Percentiles rank a stretch among this genome's conserved stretches.
phyloP scores from a whole-genome alignment of 192 early-diverging fungal genomes.

The Coemansia sp. region DNA sequence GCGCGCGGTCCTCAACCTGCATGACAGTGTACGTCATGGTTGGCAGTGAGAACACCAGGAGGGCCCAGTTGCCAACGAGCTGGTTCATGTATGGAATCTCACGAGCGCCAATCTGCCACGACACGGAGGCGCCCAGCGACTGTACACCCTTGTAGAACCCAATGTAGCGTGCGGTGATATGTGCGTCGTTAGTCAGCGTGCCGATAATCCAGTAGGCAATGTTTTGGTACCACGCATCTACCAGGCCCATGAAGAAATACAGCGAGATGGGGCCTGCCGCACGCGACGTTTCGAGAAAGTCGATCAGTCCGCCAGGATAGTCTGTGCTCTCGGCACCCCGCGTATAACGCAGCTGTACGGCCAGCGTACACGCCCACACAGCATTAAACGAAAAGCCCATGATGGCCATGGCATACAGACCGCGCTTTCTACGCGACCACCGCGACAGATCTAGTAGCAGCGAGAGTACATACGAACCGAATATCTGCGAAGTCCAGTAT shows the following conservation, averaged over 20 bases:
- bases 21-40: conserved; percentile 34
- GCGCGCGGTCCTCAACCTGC: conserved; percentile 32
- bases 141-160: conserved; percentile 87
- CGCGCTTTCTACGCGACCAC: conserved; percentile 61
- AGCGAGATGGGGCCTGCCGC: conserved; percentile 61
- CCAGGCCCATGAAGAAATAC: conserved; percentile 73
- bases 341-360: conserved; percentile 58
- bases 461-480: conserved; percentile 64
- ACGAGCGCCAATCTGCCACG: conserved; percentile 64
- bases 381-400: conserved; percentile 43
- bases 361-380: conserved; percentile 60
- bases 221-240: conserved; percentile 78
- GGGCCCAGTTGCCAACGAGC: conserved; percentile 44
- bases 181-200: conserved; percentile 74
- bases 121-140: conserved; percentile 65
- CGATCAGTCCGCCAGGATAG: conserved; percentile 26
- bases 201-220: conserved; percentile 82
- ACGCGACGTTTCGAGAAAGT: conserved; percentile 36
- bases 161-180: conserved; percentile 63
- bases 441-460: conserved; percentile 58
- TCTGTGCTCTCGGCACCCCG: conserved; percentile 21
- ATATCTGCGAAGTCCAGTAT: conserved; percentile 76
- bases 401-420: conserved; percentile 52
- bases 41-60: conserved; percentile 33
- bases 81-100: conserved; percentile 48